phyloP scores from a whole-genome alignment of 73 alveolate genomes.

The Paraurostyla sp. region DNA sequence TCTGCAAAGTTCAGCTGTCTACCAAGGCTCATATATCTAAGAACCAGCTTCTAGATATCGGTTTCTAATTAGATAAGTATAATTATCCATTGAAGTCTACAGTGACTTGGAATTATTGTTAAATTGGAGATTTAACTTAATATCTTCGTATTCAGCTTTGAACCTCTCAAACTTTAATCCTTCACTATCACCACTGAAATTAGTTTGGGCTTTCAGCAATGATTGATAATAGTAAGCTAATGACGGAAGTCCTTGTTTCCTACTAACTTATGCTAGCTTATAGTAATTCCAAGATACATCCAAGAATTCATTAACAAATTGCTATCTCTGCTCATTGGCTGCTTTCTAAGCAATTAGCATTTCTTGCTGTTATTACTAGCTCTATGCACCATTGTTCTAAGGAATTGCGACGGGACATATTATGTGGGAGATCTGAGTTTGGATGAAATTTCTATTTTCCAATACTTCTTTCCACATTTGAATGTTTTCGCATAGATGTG shows the following conservation, averaged over 20 bases:
- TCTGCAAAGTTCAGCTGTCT: slow-evolving; percentile 31
- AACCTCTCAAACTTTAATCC: slow-evolving; percentile 37
- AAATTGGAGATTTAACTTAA: slow-evolving; percentile 9
- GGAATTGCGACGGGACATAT: slow-evolving; percentile 1
- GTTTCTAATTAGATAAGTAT: neutral
- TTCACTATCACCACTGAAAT: slow-evolving; percentile 6
- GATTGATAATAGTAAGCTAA: slow-evolving; percentile 17
- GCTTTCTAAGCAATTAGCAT: neutral
- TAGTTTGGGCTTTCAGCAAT: neutral
- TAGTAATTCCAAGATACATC: slow-evolving; percentile 66
- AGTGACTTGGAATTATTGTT: slow-evolving; percentile 21
- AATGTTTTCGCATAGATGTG: slow-evolving; percentile 52
- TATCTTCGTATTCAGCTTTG: slow-evolving; percentile 30
- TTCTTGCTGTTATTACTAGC: neutral
- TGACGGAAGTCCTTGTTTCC: slow-evolving; percentile 60
- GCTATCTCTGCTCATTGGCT: slow-evolving; percentile 1
- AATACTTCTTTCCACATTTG: slow-evolving; percentile 68
- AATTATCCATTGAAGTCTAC: neutral
- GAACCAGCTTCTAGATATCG: neutral
- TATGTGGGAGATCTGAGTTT: slow-evolving; percentile 6
- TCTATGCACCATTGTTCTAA: neutral
- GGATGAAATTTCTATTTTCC: slow-evolving; percentile 66
- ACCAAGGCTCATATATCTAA: slow-evolving; percentile 16
- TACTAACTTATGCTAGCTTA: slow-evolving; percentile 44
- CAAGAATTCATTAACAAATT: slow-evolving; percentile 36